Percentiles rank a stretch among this genome's conserved stretches.
phyloP scores from a whole-genome alignment of 768 basidiomycete species.

The Suillus brevipes region DNA sequence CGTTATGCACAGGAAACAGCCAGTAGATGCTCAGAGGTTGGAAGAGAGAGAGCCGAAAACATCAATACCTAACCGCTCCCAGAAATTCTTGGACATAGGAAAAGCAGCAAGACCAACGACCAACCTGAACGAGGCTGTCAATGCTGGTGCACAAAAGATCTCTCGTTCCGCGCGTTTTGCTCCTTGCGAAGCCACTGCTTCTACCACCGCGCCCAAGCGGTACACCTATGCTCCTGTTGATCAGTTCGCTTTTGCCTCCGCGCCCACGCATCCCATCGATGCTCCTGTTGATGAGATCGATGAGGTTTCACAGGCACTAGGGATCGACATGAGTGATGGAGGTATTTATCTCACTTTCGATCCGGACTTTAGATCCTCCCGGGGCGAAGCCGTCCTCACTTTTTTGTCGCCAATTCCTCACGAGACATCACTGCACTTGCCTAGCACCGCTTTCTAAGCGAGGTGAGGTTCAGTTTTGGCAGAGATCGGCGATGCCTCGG shows the following conservation, averaged over 20 bases:
- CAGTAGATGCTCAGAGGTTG: constrained; percentile 3
- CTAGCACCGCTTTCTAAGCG: constrained; percentile 22
- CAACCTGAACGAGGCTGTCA: constrained; percentile 17
- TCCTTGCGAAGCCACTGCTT: neutral
- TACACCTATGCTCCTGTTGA: neutral
- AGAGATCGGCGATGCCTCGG: neutral
- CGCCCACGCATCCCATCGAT: neutral
- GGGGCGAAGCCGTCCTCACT: constrained; percentile 20
- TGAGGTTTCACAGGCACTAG: constrained; percentile 10
- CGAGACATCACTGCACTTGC: constrained; percentile 21
- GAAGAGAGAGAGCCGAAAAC: constrained; percentile 11
- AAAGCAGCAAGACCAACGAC: constrained; percentile 26
- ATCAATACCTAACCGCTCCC: constrained; percentile 11
- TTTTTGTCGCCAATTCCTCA: constrained; percentile 28
- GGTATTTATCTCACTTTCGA: constrained; percentile 33
- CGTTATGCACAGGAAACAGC: constrained; percentile 14
- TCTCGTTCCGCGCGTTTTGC: neutral
- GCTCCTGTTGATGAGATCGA: neutral
- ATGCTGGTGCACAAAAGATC: neutral
- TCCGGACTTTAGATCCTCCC: constrained; percentile 21
- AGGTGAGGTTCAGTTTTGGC: constrained; percentile 18
- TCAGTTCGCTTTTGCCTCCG: neutral
- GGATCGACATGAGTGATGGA: constrained; percentile 13
- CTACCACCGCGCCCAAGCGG: neutral
- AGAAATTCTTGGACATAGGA: constrained; percentile 21